phyloP scores from a whole-genome alignment of 306 rosid genomes.

The Ormosia emarginata region DNA sequence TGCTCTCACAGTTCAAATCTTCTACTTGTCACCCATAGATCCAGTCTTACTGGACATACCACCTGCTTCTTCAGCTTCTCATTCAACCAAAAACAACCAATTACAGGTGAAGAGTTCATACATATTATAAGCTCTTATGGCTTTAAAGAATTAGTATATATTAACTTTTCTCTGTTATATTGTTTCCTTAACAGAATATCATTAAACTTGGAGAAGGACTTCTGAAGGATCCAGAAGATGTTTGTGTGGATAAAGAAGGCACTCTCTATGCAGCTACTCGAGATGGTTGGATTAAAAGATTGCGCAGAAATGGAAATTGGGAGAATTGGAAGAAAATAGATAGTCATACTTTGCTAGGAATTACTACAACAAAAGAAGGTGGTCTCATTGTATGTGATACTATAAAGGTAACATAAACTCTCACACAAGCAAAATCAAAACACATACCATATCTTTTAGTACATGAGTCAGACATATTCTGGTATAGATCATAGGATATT shows the following conservation, averaged over 20 bases:
- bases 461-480: not conserved
- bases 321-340: constrained; percentile 62
- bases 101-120: constrained; percentile 38
- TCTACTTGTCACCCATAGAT: constrained; percentile 61
- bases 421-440: not conserved
- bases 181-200: constrained; percentile 29
- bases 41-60: constrained; percentile 37
- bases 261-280: constrained; percentile 48
- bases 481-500: not conserved
- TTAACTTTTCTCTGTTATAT: not conserved
- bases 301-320: constrained; percentile 40
- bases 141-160: not conserved
- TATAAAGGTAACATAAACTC: constrained; percentile 28
- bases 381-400: constrained; percentile 63
- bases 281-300: constrained; percentile 66
- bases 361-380: constrained; percentile 34
- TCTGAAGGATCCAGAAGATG: constrained; percentile 58
- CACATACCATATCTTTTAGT: not conserved
- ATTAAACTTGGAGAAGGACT: constrained; percentile 62
- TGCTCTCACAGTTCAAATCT: constrained; percentile 42
- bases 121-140: not conserved
- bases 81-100: constrained; percentile 33
- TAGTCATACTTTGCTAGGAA: constrained; percentile 44
- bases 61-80: constrained; percentile 12
- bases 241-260: constrained; percentile 56